Evolutionary conservation across 768 basidiomycete genomes (phyloP).

Genomic region (Scleroderma citrinum): DNA sequence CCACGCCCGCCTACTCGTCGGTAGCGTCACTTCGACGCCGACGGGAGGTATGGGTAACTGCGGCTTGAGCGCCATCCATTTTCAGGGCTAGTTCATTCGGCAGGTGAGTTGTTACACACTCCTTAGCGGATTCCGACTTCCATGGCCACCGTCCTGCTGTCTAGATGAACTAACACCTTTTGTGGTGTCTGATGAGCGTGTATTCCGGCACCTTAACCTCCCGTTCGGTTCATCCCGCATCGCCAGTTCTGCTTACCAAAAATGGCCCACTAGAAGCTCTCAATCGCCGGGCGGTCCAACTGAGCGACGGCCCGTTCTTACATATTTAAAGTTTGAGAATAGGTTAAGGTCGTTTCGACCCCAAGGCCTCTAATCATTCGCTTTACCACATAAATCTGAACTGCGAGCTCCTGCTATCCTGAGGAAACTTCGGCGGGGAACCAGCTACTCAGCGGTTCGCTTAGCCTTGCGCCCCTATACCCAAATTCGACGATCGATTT

Average conservation of each 20-base stretch:
- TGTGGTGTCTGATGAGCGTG: conserved; percentile 81
- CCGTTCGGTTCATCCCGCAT: conserved; percentile 67
- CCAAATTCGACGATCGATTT: conserved; percentile 94
- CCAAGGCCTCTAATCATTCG: conserved; percentile 90
- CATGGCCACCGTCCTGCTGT: conserved; percentile 87
- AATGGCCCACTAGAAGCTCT: conserved; percentile 70
- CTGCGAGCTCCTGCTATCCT: conserved; percentile 58
- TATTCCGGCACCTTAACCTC: conserved; percentile 79
- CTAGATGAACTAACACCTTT: conserved; percentile 84
- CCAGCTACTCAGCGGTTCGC: conserved; percentile 93
- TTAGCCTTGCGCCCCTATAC: conserved; percentile 96
- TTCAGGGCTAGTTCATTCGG: conserved; percentile 89
- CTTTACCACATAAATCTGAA: conserved; percentile 57
- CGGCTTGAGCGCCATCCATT: conserved; percentile 88
- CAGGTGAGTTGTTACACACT: conserved; percentile 88
- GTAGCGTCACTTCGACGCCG: too few species aligned
- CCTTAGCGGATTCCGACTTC: conserved; percentile 83
- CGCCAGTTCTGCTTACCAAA: conserved; percentile 71
- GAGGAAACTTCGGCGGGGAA: conserved; percentile 88
- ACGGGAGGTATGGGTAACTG: conserved; percentile 74
- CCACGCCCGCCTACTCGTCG: too few species aligned
- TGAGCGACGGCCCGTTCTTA: conserved; percentile 49
- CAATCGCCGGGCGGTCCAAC: conserved; percentile 49
- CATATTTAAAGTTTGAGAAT: conserved; percentile 68
- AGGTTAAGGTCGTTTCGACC: conserved; percentile 86